Evolutionary conservation across 2,329 filamentous ascomycete genomes (phyloP), one percentile per base, ranked within the genome.

Genomic region (Aspergillaceae sp.): DNA sequence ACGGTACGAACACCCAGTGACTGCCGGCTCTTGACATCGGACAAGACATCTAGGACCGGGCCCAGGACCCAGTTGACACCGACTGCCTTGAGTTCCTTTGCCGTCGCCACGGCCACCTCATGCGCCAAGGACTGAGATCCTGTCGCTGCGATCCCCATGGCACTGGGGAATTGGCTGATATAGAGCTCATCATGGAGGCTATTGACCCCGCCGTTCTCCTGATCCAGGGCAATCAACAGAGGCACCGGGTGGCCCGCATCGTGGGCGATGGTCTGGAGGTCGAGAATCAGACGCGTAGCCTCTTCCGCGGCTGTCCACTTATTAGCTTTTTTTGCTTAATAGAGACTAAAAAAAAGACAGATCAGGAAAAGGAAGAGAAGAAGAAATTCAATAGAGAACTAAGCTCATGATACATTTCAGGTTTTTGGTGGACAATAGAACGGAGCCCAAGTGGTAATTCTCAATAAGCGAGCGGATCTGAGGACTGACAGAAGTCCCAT

Each of bases 161-260:
- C 87, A 60, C 90, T 95, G 6, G 92, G 92, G 56, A 95, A 98
- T 64, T 97, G 92, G 54, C 88, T 89, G 56, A 97, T 91, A 63
- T 90, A 92, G 60, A 92, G 87, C 57, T 95, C 89, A 64, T 97
- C 91, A 60, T 94, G 96, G 2, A 97, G 77, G 68, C 88, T 95
- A 71, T 96, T 97, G 65, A 96, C 91, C 3, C 91, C 90, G 53
- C 92, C 92, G 80, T 98, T 97, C 66, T 98, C 92, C 64, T 98
- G 92, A 62, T 97, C 92, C 34, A 97, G 74, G 35, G 86, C 90
- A 57, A 98, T 96, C 45, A 94, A 75, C 11, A 98, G 72, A 2
- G 92, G 92, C 2, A 91, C 84, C 3, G 86, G 84, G 66, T 97
- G 91, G 19, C 91, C 91, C 49, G 91, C 85, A 67, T 94, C 79